A percentile compares a stretch with the other conserved stretches of the same genome.
These are phyloP conservation scores for Yamadazyma atmosphaerica DNA, from an alignment of 1,139 yeast species.

Conservation along the genomic window DNA sequence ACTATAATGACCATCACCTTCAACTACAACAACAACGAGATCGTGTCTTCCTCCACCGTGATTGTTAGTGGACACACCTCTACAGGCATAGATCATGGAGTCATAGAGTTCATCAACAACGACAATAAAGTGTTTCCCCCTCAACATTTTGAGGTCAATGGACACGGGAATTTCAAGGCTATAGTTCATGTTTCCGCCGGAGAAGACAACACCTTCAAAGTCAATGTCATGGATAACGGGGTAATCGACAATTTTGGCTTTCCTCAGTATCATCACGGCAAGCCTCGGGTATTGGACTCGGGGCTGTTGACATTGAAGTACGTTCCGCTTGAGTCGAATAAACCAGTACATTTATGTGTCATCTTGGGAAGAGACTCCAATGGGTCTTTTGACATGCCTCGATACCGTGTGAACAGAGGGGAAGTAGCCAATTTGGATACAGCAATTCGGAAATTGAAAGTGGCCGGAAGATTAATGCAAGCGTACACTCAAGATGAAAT, in stretches of 20 bases:
- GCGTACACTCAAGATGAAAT: conserved; percentile 93
- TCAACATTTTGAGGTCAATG: conserved; percentile 65
- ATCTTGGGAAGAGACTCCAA: conserved; percentile 79
- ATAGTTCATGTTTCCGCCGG: conserved; percentile 71
- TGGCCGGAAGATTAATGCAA: conserved; percentile 89
- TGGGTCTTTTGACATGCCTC: conserved; percentile 71
- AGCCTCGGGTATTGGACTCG: conserved; percentile 24
- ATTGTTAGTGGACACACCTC: conserved; percentile 35
- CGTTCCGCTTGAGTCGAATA: conserved; percentile 62
- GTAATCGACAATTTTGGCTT: conserved; percentile 29
- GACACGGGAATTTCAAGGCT: conserved; percentile 69
- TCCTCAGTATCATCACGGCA: conserved; percentile 20
- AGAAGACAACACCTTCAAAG: conserved; percentile 42
- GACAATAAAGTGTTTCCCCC: conserved; percentile 61
- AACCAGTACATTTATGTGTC: conserved; percentile 79
- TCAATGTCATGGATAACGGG: conserved; percentile 27
- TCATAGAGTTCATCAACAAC: conserved; percentile 38
- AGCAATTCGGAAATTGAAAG: conserved; percentile 76
- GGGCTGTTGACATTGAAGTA: conserved; percentile 43
- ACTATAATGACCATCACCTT: conserved; percentile 27
- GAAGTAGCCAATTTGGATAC: conserved; percentile 72
- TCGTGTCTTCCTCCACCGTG: conserved; percentile 44
- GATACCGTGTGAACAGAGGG: conserved; percentile 45
- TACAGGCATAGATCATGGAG: conserved; percentile 20
- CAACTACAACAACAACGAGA: conserved; percentile 37